Evolutionary conservation across 371 early-diverging fungal species (phyloP).

Genomic region (Capillidium rhysosporum): DNA sequence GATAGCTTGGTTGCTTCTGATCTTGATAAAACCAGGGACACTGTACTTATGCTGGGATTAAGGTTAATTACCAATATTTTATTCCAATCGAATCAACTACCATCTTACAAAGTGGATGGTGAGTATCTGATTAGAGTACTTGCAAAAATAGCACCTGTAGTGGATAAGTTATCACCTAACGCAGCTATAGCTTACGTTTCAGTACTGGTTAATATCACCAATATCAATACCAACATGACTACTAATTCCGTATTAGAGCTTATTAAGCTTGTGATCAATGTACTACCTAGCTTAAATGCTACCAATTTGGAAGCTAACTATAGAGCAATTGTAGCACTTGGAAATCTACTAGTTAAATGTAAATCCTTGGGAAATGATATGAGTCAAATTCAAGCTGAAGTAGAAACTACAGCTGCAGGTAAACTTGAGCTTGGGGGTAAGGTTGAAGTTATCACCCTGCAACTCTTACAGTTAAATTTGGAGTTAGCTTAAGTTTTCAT

Average conservation of each 20-base stretch:
- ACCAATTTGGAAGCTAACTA: conserved; percentile 16
- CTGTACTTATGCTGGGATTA: conserved; percentile 13
- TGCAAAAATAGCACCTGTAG: conserved; percentile 9
- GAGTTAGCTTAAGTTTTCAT: no score
- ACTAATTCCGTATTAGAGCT: conserved; percentile 9
- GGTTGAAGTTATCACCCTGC: no score
- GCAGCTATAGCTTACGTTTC: conserved; percentile 4
- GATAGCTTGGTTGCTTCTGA: conserved; percentile 8
- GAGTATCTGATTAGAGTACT: not conserved
- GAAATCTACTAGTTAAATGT: conserved; percentile 10
- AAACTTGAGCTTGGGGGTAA: no score
- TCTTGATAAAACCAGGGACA: conserved; percentile 10
- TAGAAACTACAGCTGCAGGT: no score
- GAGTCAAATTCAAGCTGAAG: no score
- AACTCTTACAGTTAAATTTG: no score
- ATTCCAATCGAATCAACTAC: conserved; percentile 11
- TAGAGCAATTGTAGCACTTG: conserved; percentile 13
- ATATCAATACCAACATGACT: conserved; percentile 10
- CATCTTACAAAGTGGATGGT: conserved; percentile 7
- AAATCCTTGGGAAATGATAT: no score
- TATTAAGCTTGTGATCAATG: conserved; percentile 10
- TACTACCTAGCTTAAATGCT: conserved; percentile 11
- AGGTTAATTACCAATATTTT: conserved; percentile 15
- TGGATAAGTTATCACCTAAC: conserved; percentile 14
- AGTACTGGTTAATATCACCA: not conserved